These are phyloP conservation scores for Alternaria angustiovoidea DNA, from an alignment of 2,329 filamentous ascomycete genomes.

Conservation along the genomic window DNA sequence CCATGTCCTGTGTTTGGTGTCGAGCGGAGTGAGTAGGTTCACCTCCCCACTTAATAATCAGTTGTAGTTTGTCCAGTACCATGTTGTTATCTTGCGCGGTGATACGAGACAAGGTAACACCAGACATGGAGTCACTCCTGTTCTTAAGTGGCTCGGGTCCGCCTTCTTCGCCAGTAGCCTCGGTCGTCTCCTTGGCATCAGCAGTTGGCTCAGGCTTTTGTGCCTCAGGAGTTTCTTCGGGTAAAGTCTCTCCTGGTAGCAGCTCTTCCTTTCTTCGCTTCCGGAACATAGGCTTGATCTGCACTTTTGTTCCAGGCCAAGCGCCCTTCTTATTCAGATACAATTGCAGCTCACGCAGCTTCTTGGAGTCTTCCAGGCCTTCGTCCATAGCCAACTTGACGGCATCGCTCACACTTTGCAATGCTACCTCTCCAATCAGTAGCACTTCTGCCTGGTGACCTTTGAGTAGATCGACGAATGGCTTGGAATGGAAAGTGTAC, in stretches of 20 bases:
- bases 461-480: conserved; percentile 92
- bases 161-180: conserved; percentile 22
- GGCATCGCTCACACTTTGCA: conserved; percentile 87
- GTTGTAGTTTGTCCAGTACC: conserved; percentile 91
- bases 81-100: conserved; percentile 93
- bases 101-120: conserved; percentile 90
- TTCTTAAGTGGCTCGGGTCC: conserved; percentile 36
- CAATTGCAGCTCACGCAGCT: conserved; percentile 84
- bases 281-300: conserved; percentile 99
- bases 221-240: conserved; percentile 42
- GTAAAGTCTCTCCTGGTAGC: conserved; percentile 40
- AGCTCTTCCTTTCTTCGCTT: conserved; percentile 77
- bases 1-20: conserved; percentile 94
- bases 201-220: conserved; percentile 27
- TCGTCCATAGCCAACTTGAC: conserved; percentile 81
- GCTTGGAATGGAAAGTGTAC: conserved; percentile 96
- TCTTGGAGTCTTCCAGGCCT: conserved; percentile 82
- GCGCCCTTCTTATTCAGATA: conserved; percentile 91
- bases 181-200: conserved; percentile 34
- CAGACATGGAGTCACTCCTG: conserved; percentile 82
- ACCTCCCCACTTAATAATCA: conserved; percentile 99
- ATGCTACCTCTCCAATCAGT: conserved; percentile 86
- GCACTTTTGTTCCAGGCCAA: conserved; percentile 96
- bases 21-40: conserved; percentile 97
- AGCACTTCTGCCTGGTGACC: conserved; percentile 97